phyloP scores from a whole-genome alignment of 192 early-diverging fungal species.

The Coemansia sp. region DNA sequence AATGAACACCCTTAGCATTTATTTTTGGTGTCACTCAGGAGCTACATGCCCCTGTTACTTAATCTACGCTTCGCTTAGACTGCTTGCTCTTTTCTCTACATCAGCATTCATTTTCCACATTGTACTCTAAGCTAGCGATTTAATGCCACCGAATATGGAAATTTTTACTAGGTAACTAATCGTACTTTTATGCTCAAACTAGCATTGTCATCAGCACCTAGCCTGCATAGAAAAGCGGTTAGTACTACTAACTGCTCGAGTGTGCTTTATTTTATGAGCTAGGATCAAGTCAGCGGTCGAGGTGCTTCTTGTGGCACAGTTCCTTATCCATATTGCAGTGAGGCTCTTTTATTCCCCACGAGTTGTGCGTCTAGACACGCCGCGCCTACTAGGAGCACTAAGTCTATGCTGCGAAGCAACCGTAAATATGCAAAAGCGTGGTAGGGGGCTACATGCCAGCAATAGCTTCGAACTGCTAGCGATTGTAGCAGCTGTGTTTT shows the following conservation, averaged over 20 bases:
- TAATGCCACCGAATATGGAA: background rate
- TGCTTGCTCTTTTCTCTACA: background rate
- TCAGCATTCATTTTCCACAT: background rate
- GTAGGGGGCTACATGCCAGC: background rate
- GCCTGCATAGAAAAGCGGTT: background rate
- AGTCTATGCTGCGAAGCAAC: background rate
- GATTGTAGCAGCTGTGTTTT: background rate
- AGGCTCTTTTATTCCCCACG: background rate
- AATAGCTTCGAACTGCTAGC: background rate
- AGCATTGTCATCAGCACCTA: background rate
- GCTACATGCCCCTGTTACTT: background rate
- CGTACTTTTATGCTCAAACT: background rate
- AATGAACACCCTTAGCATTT: background rate
- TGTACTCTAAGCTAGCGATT: background rate
- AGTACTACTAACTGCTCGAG: background rate
- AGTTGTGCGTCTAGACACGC: background rate
- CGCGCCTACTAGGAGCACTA: background rate
- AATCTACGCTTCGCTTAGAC: background rate
- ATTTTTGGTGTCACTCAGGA: background rate
- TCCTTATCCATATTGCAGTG: background rate
- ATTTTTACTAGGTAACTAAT: background rate
- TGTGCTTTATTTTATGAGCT: background rate
- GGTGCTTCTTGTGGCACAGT: background rate
- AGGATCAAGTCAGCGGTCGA: background rate
- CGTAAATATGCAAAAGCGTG: background rate